A percentile compares a stretch with the other conserved stretches of the same genome.
These are phyloP conservation scores for Auricularia cornea DNA, from an alignment of 768 basidiomycete species.

Conservation along the genomic window DNA sequence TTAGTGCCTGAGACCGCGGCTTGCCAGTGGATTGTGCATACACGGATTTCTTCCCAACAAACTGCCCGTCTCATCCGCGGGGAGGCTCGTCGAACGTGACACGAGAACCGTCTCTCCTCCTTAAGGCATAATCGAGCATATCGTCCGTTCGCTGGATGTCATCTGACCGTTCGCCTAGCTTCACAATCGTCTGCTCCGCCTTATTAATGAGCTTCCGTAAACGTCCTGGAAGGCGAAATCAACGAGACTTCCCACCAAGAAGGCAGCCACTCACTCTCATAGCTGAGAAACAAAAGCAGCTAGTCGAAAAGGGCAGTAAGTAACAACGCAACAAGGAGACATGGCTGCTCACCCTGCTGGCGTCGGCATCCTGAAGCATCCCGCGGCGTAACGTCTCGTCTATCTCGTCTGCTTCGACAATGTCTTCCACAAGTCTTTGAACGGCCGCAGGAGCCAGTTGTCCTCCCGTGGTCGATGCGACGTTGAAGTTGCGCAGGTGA, in stretches of 20 bases:
- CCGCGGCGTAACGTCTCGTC: conserved; percentile 29
- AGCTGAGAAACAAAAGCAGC: conserved; percentile 32
- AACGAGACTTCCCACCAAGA: neutral
- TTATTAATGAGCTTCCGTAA: conserved; percentile 24
- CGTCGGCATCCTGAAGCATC: conserved; percentile 34
- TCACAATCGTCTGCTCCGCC: conserved; percentile 17
- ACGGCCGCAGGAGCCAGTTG: conserved; percentile 13
- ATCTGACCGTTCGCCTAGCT: neutral
- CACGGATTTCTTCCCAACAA: no score
- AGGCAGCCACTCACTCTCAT: conserved; percentile 33
- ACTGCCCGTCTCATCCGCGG: no score
- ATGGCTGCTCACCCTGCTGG: conserved; percentile 30
- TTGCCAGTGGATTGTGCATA: no score
- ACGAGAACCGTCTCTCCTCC: no score
- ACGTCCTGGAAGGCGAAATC: conserved; percentile 17
- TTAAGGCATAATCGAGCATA: neutral
- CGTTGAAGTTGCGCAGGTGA: conserved; percentile 26
- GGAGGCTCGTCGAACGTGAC: no score
- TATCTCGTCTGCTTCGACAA: conserved; percentile 26
- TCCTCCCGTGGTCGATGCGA: neutral
- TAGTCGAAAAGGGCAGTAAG: conserved; percentile 19
- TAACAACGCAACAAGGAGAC: neutral
- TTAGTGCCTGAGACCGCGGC: no score
- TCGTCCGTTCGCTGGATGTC: neutral
- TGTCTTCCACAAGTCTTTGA: conserved; percentile 33